Evolutionary conservation across 208 protist species (phyloP).

Genomic region (Trypanosoma lewisi): DNA sequence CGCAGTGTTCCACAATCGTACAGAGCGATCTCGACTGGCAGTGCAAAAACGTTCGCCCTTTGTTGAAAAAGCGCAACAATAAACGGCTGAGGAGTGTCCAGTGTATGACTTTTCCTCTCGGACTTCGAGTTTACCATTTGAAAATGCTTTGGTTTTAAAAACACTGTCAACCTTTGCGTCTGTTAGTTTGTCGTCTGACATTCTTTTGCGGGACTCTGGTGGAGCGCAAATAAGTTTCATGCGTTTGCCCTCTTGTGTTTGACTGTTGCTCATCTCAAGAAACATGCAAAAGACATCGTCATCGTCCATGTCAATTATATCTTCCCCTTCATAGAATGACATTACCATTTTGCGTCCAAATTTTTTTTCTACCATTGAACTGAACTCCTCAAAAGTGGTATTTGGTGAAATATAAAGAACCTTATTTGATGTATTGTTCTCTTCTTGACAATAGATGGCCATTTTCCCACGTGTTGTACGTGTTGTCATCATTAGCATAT

Average conservation of each 20-base stretch:
- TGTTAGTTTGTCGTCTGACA: constrained; percentile 49
- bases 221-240: constrained; percentile 72
- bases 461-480: constrained; percentile 60
- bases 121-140: constrained; percentile 60
- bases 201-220: constrained; percentile 26
- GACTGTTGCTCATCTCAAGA: constrained; percentile 51
- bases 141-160: constrained; percentile 41
- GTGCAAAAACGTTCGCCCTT: constrained; percentile 73
- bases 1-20: constrained; percentile 71
- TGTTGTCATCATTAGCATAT: constrained; percentile 23
- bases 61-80: constrained; percentile 82
- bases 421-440: constrained; percentile 48
- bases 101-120: constrained; percentile 49
- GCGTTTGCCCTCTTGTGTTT: constrained; percentile 52
- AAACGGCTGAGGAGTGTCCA: constrained; percentile 70
- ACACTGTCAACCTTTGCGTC: background rate
- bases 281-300: constrained; percentile 86
- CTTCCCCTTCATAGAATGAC: constrained; percentile 81
- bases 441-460: constrained; percentile 75
- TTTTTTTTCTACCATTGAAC: constrained; percentile 72
- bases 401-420: constrained; percentile 61
- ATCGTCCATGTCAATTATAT: constrained; percentile 81
- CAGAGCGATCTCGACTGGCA: constrained; percentile 75
- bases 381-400: constrained; percentile 77
- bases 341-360: constrained; percentile 61